A percentile compares a stretch with the other conserved stretches of the same genome.
phyloP scores from a whole-genome alignment of 2,329 filamentous ascomycete species.

The Fusarium longipes region DNA sequence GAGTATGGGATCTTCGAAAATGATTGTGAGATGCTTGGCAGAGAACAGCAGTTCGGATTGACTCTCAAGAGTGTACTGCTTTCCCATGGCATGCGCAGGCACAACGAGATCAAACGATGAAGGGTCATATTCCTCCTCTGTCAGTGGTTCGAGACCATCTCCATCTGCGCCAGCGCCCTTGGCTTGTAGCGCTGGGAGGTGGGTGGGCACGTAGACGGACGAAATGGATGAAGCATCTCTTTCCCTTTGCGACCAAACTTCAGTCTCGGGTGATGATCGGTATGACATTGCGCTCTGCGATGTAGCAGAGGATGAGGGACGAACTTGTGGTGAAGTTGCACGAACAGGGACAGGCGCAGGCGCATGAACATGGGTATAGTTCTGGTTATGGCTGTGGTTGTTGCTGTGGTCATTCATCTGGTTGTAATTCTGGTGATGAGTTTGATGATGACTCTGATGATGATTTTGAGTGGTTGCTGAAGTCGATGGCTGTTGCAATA shows the following conservation, averaged over 20 bases:
- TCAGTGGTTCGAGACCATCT: conserved; percentile 37
- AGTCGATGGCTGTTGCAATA: conserved; percentile 11
- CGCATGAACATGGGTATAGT: not conserved
- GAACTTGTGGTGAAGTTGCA: not conserved
- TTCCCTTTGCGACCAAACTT: conserved; percentile 28
- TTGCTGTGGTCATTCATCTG: too few relatives aligned
- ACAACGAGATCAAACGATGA: conserved; percentile 42
- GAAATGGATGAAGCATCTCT: conserved; percentile 35
- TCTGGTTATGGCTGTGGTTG: not conserved
- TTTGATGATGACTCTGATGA: not conserved
- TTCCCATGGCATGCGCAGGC: conserved; percentile 34
- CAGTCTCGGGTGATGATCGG: conserved; percentile 26
- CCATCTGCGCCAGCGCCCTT: conserved; percentile 34
- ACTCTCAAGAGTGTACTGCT: conserved; percentile 68
- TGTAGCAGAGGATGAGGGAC: conserved; percentile 22
- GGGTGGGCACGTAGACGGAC: conserved; percentile 26
- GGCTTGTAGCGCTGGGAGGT: conserved; percentile 33
- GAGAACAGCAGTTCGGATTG: conserved; percentile 75
- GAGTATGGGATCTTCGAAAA: conserved; percentile 72
- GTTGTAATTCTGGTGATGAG: not conserved
- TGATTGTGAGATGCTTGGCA: conserved; percentile 70
- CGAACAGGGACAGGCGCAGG: not conserved
- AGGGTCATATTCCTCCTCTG: conserved; percentile 40
- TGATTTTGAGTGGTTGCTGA: not conserved
- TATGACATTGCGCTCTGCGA: conserved; percentile 33